These are phyloP conservation scores for Bolboschoenus planiculmis DNA, from an alignment of 176 grass and related monocot genomes.

Conservation along the genomic window DNA sequence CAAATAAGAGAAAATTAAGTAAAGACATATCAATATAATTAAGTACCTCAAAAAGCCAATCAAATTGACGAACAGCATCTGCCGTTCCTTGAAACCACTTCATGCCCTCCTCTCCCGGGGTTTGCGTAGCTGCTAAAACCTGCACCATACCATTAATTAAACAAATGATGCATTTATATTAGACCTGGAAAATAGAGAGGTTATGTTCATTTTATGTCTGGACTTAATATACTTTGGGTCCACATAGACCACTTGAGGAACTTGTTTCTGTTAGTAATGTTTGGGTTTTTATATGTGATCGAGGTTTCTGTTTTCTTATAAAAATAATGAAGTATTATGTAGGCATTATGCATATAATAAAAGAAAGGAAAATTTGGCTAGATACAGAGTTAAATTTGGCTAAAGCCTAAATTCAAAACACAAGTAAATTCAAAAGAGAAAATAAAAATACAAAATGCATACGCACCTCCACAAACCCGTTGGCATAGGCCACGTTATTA, in stretches of 20 bases:
- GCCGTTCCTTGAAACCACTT: constrained; percentile 94
- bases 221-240: too few relatives aligned
- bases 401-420: background rate
- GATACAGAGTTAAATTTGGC: too few relatives aligned
- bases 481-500: constrained; percentile 46
- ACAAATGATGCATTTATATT: too few relatives aligned
- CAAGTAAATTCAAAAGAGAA: background rate
- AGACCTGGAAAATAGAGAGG: too few relatives aligned
- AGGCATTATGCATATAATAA: too few relatives aligned
- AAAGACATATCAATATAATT: background rate
- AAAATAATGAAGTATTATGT: too few relatives aligned
- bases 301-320: too few relatives aligned
- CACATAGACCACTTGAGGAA: too few relatives aligned
- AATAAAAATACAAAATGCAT: background rate
- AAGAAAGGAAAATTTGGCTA: too few relatives aligned
- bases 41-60: constrained; percentile 83
- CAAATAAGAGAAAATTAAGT: background rate
- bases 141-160: constrained; percentile 28
- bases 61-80: constrained; percentile 83
- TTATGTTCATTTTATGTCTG: background rate
- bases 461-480: constrained; percentile 72
- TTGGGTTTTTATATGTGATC: background rate
- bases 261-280: too few relatives aligned
- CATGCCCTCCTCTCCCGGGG: constrained; percentile 54
- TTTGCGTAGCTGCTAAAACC: too few relatives aligned